phyloP scores from a whole-genome alignment of 1,284 basidiomycete species.

The Vanrija sp. region DNA sequence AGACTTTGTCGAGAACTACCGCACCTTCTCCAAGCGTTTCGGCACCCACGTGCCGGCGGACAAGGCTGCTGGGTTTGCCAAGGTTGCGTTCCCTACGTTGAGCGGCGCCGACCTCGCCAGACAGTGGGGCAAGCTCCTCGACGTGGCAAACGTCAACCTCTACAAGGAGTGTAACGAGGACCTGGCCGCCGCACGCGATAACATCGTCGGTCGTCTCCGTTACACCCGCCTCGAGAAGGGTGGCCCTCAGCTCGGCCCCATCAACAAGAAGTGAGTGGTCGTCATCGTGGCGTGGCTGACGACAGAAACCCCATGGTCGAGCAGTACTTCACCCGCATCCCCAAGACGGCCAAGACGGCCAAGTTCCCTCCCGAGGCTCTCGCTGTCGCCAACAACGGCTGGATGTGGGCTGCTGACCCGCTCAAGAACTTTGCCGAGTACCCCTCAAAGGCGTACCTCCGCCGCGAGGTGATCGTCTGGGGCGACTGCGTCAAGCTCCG shows the following conservation, averaged over 20 bases:
- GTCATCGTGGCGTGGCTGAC: background rate
- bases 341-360: constrained; percentile 54
- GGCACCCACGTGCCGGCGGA: constrained; percentile 64
- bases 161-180: constrained; percentile 84
- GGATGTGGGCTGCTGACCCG: constrained; percentile 97
- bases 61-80: constrained; percentile 63
- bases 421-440: constrained; percentile 90
- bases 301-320: constrained; percentile 75
- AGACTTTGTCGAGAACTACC: constrained; percentile 58
- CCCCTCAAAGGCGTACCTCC: constrained; percentile 92
- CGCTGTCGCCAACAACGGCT: constrained; percentile 92
- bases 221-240: constrained; percentile 75
- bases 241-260: constrained; percentile 79
- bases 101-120: constrained; percentile 55
- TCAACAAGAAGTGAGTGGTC: constrained; percentile 62
- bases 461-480: constrained; percentile 96
- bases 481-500: constrained; percentile 96
- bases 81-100: constrained; percentile 54
- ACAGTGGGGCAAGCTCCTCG: constrained; percentile 70
- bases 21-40: constrained; percentile 63
- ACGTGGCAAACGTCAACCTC: constrained; percentile 79
- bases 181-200: constrained; percentile 65
- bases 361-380: constrained; percentile 65
- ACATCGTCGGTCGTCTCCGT: constrained; percentile 68
- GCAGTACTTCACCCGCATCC: constrained; percentile 80